phyloP scores from a whole-genome alignment of 2,329 filamentous ascomycete genomes.

The Cercospora nicotianae region DNA sequence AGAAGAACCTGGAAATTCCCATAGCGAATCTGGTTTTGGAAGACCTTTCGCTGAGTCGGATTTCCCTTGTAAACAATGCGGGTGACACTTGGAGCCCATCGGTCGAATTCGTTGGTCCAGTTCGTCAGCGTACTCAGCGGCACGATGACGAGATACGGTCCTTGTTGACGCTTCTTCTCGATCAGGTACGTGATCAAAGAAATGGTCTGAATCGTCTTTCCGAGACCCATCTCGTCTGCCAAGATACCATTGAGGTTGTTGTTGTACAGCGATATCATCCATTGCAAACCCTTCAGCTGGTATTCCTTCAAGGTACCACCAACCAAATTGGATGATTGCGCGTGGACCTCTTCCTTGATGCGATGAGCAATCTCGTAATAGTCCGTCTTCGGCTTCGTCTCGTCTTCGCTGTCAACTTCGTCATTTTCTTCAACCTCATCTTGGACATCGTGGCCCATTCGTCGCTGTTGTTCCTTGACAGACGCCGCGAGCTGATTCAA shows the following conservation, averaged over 20 bases:
- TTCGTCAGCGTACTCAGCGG: conserved; percentile 96
- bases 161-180: conserved; percentile 87
- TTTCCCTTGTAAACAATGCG: conserved; percentile 97
- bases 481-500: conserved; percentile 91
- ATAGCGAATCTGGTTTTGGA: conserved; percentile 91
- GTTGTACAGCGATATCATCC: conserved; percentile 99
- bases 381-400: conserved; percentile 78
- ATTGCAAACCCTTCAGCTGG: conserved; percentile 96
- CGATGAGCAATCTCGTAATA: conserved; percentile 98
- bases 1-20: conserved; percentile 94
- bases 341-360: conserved; percentile 85
- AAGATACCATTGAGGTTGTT: conserved; percentile 99
- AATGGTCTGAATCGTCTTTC: conserved; percentile 99
- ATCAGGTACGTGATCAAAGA: conserved; percentile 96
- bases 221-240: conserved; percentile 98
- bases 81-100: conserved; percentile 87
- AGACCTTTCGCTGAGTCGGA: conserved; percentile 80
- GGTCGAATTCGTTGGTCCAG: conserved; percentile 98
- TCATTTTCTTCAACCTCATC: conserved; percentile 64
- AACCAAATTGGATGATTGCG: conserved; percentile 81
- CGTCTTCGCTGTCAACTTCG: conserved; percentile 68
- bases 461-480: conserved; percentile 89
- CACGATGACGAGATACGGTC: conserved; percentile 94
- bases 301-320: conserved; percentile 95
- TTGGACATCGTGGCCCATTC: conserved; percentile 61